Percentiles rank a stretch among this genome's conserved stretches.
These are phyloP conservation scores for Lipomyces yamadae DNA, from an alignment of 805 yeast genomes.

Conservation along the genomic window DNA sequence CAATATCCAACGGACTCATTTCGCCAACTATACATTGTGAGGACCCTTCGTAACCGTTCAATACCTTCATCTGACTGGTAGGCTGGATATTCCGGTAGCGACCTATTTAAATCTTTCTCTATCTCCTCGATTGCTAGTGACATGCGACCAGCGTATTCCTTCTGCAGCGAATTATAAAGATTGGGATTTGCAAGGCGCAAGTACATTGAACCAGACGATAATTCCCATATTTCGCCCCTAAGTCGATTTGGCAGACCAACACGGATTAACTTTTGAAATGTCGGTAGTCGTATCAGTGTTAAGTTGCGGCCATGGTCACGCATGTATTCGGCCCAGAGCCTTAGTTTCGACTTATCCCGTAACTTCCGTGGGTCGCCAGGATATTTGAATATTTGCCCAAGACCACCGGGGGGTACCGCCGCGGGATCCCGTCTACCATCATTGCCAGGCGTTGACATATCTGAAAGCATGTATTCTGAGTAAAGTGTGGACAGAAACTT, in stretches of 20 bases:
- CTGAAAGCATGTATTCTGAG: slow-evolving; percentile 73
- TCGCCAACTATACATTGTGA: slow-evolving; percentile 95
- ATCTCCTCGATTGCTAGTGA: slow-evolving; percentile 94
- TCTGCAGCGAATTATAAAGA: slow-evolving; percentile 63
- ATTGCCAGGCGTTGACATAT: slow-evolving; percentile 16
- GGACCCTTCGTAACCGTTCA: slow-evolving; percentile 77
- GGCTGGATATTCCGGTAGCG: slow-evolving; percentile 94
- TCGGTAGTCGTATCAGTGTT: slow-evolving; percentile 71
- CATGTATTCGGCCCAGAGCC: slow-evolving; percentile 92
- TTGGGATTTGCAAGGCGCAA: slow-evolving; percentile 65
- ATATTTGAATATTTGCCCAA: slow-evolving; percentile 81
- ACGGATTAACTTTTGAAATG: slow-evolving; percentile 79
- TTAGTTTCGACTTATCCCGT: slow-evolving; percentile 82
- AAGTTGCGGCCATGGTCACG: slow-evolving; percentile 82
- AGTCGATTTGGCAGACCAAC: slow-evolving; percentile 94
- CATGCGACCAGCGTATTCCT: slow-evolving; percentile 62
- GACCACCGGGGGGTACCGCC: slow-evolving; percentile 76
- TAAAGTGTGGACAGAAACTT: slow-evolving; percentile 74
- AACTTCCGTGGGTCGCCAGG: slow-evolving; percentile 85
- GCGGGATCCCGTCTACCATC: slow-evolving; percentile 47
- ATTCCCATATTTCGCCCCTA: slow-evolving; percentile 96
- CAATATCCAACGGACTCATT: slow-evolving; percentile 97
- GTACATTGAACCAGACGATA: slow-evolving; percentile 84
- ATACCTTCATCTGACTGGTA: slow-evolving; percentile 89
- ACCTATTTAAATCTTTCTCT: slow-evolving; percentile 92